These are phyloP conservation scores for Moniliophthora roreri DNA, from an alignment of 1,284 basidiomycete species.

Conservation along the genomic window DNA sequence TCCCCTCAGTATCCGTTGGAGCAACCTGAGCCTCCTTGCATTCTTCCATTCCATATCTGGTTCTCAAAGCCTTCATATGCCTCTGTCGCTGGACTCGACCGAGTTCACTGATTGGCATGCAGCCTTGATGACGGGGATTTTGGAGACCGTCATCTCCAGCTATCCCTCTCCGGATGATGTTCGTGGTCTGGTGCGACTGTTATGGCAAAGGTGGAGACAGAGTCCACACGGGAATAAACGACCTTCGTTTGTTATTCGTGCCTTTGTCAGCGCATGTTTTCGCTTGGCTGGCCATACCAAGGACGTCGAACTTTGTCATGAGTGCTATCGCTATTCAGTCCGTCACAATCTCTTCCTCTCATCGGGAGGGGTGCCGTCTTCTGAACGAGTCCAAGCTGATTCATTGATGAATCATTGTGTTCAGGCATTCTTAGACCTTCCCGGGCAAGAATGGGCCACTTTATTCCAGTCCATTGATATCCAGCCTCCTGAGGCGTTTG, in stretches of 20 bases:
- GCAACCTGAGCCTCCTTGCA: constrained; percentile 33
- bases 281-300: constrained; percentile 37
- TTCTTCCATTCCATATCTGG: constrained; percentile 21
- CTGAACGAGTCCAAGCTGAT: constrained; percentile 20
- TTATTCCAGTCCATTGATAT: constrained; percentile 21
- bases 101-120: constrained; percentile 17
- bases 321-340: constrained; percentile 22
- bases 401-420: constrained; percentile 27
- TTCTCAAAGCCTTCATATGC: constrained; percentile 30
- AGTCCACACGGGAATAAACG: constrained; percentile 18
- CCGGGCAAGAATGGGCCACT: constrained; percentile 20
- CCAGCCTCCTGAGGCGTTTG: constrained; percentile 4
- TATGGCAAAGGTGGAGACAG: constrained; percentile 44
- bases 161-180: constrained; percentile 19
- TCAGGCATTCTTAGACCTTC: constrained; percentile 21
- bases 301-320: constrained; percentile 36
- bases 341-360: constrained; percentile 21
- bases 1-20: constrained; percentile 31
- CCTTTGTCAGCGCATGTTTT: constrained; percentile 46
- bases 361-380: constrained; percentile 8
- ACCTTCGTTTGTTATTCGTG: constrained; percentile 28
- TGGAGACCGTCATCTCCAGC: constrained; percentile 17
- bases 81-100: constrained; percentile 14
- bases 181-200: constrained; percentile 28
- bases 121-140: constrained; percentile 18